Conservation (phyloP, 805 yeast genomes). For the Kodamaea neixiangensis region DNA sequence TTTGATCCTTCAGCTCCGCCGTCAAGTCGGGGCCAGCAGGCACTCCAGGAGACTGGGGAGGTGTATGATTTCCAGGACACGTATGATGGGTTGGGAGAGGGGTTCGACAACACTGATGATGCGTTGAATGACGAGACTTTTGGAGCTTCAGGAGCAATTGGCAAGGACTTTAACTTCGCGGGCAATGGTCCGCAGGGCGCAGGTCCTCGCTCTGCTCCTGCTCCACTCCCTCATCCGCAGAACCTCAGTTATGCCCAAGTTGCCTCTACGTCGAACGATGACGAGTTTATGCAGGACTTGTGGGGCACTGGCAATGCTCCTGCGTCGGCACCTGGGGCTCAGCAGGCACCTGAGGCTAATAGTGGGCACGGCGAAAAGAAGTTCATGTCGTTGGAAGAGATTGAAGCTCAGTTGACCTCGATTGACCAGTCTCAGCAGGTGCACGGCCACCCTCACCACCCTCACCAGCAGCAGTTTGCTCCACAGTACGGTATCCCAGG, state of each 20-base stretch:
- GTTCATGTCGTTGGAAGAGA: slow-evolving; percentile 74
- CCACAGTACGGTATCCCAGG: slow-evolving; percentile 41
- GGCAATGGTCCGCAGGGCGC: slow-evolving; percentile 16
- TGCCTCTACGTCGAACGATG: slow-evolving; percentile 40
- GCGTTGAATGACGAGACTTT: slow-evolving; percentile 81
- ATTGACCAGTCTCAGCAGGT: slow-evolving; percentile 32
- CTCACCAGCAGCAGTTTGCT: slow-evolving; percentile 26
- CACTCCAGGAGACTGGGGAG: slow-evolving; percentile 22
- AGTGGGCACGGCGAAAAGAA: slow-evolving; percentile 40
- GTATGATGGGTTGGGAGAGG: slow-evolving; percentile 76
- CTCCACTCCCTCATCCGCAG: slow-evolving; percentile 10
- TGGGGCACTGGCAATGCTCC: slow-evolving; percentile 44
- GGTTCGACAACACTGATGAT: slow-evolving; percentile 66
- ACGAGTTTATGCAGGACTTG: slow-evolving; percentile 46
- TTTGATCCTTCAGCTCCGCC: slow-evolving; percentile 53
- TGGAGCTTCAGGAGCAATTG: slow-evolving; percentile 53
- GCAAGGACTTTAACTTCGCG: slow-evolving; percentile 69
- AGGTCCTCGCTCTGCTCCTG: slow-evolving; percentile 11
- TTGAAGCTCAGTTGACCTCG: slow-evolving; percentile 73
- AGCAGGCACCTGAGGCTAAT: slow-evolving; percentile 27
- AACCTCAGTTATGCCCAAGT: slow-evolving; percentile 45
- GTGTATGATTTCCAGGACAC: slow-evolving; percentile 80
- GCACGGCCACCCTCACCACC: slow-evolving; percentile 16
- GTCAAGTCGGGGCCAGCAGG: slow-evolving; percentile 14
- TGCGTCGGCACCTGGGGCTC: slow-evolving; percentile 15